Base-by-base conservation (phyloP, 306 rosid genomes). In the Dicorynia guianensis region DNA sequence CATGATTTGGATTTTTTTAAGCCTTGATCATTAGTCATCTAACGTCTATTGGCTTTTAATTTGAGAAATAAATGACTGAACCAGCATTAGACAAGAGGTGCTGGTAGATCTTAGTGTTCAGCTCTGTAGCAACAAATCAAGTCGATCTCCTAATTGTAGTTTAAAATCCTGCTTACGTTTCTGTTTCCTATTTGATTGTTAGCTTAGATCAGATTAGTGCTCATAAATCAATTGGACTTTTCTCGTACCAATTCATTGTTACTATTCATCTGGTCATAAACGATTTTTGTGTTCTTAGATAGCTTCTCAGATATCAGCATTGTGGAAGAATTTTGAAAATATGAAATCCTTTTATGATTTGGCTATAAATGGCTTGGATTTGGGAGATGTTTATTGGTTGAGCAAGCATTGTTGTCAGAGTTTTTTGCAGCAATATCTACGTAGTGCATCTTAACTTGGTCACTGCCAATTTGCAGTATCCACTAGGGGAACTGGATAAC, bases 81-180 rank as follows among this genome's bases (percentile, higher is more conserved):
- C 50, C 25, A 35, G 63, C 36, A 79, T 62, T 60, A 17, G 49
- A 43, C 34, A 25, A 39, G 50, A 59, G 36, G 39, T 39, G 42
- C 38, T 34, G 36, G 74, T 76, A 64, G 89, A 86, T 88, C 89
- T 81, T 67, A 65, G 54, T 44, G 52, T 64, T 57, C 70, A 75
- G 56, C 83, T 61, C 17, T 50, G 66, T 74, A 11, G 43, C 76
- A 64, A 62, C 61, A 20, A 76, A 63, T 73, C 43, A 44, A 43
- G 77, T 75, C 54, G 8, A 71, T 71, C 11, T 39, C 53, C 44
- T 69, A 43, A 36, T 65, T 56, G 10, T 25, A 35, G 40, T 56
- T 69, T 54, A 12, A 46, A 36, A 44, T 71, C 52, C 19, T 50
- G 63, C 19, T 8, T 30, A 56, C 70, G 8, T 33, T 25, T 70